Evolutionary conservation across 2,329 filamentous ascomycete genomes (phyloP).

Genomic region (Cladosporium oxysporum): DNA sequence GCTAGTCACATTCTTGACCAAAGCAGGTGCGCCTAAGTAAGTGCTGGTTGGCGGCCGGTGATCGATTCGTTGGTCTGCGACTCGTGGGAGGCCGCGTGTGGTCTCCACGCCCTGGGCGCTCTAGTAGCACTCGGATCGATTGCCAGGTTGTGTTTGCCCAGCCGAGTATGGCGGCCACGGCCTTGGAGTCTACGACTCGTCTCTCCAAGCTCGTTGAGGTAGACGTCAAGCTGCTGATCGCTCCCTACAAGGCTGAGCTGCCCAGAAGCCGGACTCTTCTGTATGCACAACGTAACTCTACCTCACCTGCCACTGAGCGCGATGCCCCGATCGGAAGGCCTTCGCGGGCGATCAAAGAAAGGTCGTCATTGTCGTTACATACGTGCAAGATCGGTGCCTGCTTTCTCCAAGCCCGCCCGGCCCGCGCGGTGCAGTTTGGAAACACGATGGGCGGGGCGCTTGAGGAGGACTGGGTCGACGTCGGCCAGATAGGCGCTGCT

Average conservation of each 20-base stretch:
- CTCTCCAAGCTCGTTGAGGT: neutral
- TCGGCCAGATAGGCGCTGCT: neutral
- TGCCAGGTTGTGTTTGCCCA: neutral
- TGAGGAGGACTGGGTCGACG: neutral
- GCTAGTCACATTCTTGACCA: neutral
- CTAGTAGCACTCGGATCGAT: neutral
- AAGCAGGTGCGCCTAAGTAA: neutral
- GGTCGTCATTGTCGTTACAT: neutral
- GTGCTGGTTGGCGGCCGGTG: neutral
- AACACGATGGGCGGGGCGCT: conserved; percentile 4
- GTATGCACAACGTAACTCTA: neutral
- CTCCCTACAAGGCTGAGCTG: neutral
- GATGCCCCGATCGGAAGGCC: neutral
- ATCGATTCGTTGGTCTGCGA: neutral
- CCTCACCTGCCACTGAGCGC: neutral
- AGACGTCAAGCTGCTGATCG: neutral
- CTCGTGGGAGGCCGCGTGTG: neutral
- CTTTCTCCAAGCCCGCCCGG: neutral
- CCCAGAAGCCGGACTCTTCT: neutral
- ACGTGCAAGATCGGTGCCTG: neutral
- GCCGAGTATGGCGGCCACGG: neutral
- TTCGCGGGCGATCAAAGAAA: neutral
- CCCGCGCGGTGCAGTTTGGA: conserved; percentile 2
- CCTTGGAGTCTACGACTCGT: neutral
- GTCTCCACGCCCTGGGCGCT: neutral